A percentile compares a stretch with the other conserved stretches of the same genome.
phyloP scores from a whole-genome alignment of 768 basidiomycete genomes.

The Neoboletus brunneissimus region DNA sequence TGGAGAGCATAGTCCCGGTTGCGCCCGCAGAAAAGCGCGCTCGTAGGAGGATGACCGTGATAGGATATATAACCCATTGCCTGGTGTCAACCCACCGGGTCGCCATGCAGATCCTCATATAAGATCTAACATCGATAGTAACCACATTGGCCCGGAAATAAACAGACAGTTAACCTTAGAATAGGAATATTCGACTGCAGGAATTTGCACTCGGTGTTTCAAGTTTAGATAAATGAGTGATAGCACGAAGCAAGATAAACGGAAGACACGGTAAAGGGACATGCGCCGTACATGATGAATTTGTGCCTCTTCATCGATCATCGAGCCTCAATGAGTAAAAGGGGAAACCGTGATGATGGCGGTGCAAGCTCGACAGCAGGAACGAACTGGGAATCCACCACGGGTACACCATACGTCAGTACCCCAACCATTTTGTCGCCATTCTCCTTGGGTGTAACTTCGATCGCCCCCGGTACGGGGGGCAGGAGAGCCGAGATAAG shows the following conservation, averaged over 20 bases:
- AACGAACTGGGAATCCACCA: constrained; percentile 51
- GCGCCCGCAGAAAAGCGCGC: constrained; percentile 5
- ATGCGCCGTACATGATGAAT: constrained; percentile 19
- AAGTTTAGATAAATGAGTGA: constrained; percentile 33
- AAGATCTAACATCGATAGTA: constrained; percentile 11
- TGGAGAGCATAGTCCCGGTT: constrained; percentile 5
- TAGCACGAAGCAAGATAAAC: constrained; percentile 19
- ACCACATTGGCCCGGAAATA: constrained; percentile 7
- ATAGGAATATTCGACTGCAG: constrained; percentile 16
- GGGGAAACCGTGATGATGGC: constrained; percentile 70
- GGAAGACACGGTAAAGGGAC: constrained; percentile 9
- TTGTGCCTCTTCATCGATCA: constrained; percentile 17
- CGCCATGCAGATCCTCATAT: constrained; percentile 14
- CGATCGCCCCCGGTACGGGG: constrained; percentile 17
- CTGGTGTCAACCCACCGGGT: constrained; percentile 5
- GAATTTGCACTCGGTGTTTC: constrained; percentile 19
- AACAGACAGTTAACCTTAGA: constrained; percentile 4
- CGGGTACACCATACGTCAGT: constrained; percentile 52
- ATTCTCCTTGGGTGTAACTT: constrained; percentile 22
- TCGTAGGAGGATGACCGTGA: constrained; percentile 15
- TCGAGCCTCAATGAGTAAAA: constrained; percentile 56
- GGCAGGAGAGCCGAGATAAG: constrained; percentile 61
- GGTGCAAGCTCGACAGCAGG: constrained; percentile 64
- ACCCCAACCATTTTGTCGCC: constrained; percentile 43
- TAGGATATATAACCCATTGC: constrained; percentile 25